Conservation (phyloP, 495 filamentous ascomycete genomes). For the Podospora didyma region DNA sequence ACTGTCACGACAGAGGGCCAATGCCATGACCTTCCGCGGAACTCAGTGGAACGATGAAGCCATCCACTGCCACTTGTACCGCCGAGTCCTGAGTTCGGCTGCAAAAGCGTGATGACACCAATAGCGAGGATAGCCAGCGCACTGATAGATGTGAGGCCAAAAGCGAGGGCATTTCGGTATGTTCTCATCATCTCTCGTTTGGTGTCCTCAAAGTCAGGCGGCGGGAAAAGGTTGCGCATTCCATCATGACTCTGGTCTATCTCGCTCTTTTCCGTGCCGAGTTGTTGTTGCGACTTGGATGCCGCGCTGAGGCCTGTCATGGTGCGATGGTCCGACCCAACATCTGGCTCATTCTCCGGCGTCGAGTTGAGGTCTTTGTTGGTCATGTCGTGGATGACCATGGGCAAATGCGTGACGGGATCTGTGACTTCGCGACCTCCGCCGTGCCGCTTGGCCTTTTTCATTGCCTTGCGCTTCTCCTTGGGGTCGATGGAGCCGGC, state of each 20-base stretch:
- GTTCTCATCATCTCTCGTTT: constrained; percentile 43
- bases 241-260: constrained; percentile 42
- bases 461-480: constrained; percentile 56
- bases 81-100: not conserved
- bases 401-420: constrained; percentile 64
- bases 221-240: constrained; percentile 59
- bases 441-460: constrained; percentile 46
- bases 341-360: constrained; percentile 50
- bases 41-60: not conserved
- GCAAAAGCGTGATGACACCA: not conserved
- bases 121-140: not conserved
- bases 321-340: constrained; percentile 36
- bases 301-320: constrained; percentile 44
- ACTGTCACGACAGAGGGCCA: not conserved
- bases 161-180: constrained; percentile 36
- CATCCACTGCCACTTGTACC: not conserved
- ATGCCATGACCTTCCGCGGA: not conserved
- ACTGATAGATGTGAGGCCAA: constrained; percentile 1
- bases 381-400: constrained; percentile 62
- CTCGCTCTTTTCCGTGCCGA: constrained; percentile 45
- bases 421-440: constrained; percentile 64
- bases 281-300: constrained; percentile 42
- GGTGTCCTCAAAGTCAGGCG: constrained; percentile 50
- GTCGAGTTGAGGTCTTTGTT: constrained; percentile 51
- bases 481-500: constrained; percentile 47